Evolutionary conservation across 139 green algal species (phyloP).

Genomic region (Closterium sp.): DNA sequence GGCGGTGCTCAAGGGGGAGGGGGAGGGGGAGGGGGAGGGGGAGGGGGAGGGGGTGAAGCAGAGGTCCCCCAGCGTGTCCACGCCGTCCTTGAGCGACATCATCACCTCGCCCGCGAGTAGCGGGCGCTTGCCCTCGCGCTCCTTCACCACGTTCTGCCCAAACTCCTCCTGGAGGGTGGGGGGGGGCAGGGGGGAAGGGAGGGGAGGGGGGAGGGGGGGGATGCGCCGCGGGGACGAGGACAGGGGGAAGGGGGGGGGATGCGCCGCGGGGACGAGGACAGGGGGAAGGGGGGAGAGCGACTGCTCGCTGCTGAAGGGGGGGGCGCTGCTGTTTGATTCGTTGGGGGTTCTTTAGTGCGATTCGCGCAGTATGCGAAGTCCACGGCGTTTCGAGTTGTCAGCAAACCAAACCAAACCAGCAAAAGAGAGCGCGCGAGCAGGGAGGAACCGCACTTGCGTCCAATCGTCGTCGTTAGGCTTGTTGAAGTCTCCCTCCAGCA

Average conservation of each 20-base stretch:
- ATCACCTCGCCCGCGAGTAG: constrained; percentile 36
- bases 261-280: no score
- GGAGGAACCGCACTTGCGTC: constrained; percentile 24
- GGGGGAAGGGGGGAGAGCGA: background rate
- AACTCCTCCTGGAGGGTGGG: constrained; percentile 17
- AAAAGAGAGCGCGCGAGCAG: no score
- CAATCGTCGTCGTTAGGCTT: constrained; percentile 31
- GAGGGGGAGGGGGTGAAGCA: no score
- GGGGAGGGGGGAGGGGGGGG: background rate
- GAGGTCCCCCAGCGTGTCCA: constrained; percentile 41
- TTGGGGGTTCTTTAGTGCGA: no score
- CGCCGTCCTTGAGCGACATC: constrained; percentile 37
- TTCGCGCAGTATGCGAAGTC: no score
- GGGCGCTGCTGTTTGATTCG: no score
- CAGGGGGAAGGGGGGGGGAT: no score
- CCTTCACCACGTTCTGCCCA: constrained; percentile 33
- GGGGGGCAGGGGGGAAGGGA: background rate
- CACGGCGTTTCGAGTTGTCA: no score
- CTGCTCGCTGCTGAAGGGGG: no score
- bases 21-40: no score
- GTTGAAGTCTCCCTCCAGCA: constrained; percentile 45
- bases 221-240: background rate
- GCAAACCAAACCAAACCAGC: no score
- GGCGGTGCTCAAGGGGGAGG: no score
- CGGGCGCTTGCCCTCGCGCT: constrained; percentile 43